Evolutionary conservation across 441 rosid species (phyloP), one percentile per base, ranked within the genome.

Genomic region (Daphne laureola): DNA sequence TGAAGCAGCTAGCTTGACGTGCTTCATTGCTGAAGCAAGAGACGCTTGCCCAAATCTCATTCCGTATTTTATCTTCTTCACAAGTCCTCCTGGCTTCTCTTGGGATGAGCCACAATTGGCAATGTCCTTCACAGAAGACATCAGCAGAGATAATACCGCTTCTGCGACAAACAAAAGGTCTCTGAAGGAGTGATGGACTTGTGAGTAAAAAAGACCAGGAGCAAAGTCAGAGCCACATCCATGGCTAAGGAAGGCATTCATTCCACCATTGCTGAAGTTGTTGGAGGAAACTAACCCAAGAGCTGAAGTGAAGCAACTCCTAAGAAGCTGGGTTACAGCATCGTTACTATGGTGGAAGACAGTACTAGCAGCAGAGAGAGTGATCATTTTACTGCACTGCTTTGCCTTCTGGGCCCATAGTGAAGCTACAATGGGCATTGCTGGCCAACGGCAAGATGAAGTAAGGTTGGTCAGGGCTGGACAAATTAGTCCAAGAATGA

Each of bases 331-430:
- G 63, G 86, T 91, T 21, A 90, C 96, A 53, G 98, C 98, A 61
- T 94, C 98, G 31, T 78, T 75, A 54, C 72, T 84, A 66, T 90
- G 95, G 78, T 90, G 81, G 83, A 94, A 94, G 64, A 90, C 90
- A 2, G 98, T 86, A n/a, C 77, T 73, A 50, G 98, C 84, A 65
- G 99, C 94, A 67, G 84, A 82, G 66, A 86, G 87, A 61, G 87
- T 78, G 31, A 94, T 80, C 73, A 75, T 86, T 71, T 84, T 96
- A 51, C 73, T 81, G 98, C 99, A 94, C 21, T 96, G 98, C 78
- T 82, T 90, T 46, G 81, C 98, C 76, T 90, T 90, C 78, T 90
- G 99, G 43, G 84, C 80, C 99, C 99, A 94, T 51, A 94, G 63
- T 13, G 99, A 78, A 54, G 87, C 59, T 67, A 87, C 64, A 54